Base-by-base conservation (phyloP, 805 yeast species). In the Sporopachydermia lactativora region DNA sequence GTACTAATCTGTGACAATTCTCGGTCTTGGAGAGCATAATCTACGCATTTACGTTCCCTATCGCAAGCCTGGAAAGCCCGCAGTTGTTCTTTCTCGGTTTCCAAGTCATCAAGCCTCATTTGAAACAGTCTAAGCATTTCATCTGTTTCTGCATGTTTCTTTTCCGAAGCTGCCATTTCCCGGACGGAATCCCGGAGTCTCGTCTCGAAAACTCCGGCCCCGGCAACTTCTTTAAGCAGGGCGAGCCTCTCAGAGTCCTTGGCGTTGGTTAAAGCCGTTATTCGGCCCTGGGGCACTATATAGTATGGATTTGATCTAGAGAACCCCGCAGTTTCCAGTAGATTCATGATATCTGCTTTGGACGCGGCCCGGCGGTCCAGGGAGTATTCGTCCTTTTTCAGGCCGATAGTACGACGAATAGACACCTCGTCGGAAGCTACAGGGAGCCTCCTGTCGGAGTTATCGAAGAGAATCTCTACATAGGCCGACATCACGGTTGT, bases 271-370 rank as follows among this genome's bases (percentile, higher is more conserved):
- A 92, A 65, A 0, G 82, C 70, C 1, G 95, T 81, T 50, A 92
- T 84, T 50, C 83, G 70, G 15, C 98, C 98, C 59, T 92, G 98
- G 1, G 98, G 97, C 3, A 92, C 97, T 49, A 92, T 89, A 56
- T 89, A 89, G 58, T 88, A 89, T 1, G 96, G 96, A 47, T 86
- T 88, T 4, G 85, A 75, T 45, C 81, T 70, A 0, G 95, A 81
- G 53, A 92, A 85, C 0, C 98, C 98, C 0, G 95, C 95, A 52
- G 83, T 78, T 56, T 89, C 96, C 31, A 88, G 64, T 46, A 84
- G 61, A 47, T 82, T 81, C 74, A 77, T 76, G 13, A 88, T 70
- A 53, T 86, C 96, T 2, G 81, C 67, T 50, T 86, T 72, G 1
- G 89, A 78, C 3, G 89, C 81, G 11, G 83, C 69, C 51, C 75